Evolutionary conservation across 2,329 filamentous ascomycete genomes (phyloP).

Genomic region (Pseudogymnoascus sp.): DNA sequence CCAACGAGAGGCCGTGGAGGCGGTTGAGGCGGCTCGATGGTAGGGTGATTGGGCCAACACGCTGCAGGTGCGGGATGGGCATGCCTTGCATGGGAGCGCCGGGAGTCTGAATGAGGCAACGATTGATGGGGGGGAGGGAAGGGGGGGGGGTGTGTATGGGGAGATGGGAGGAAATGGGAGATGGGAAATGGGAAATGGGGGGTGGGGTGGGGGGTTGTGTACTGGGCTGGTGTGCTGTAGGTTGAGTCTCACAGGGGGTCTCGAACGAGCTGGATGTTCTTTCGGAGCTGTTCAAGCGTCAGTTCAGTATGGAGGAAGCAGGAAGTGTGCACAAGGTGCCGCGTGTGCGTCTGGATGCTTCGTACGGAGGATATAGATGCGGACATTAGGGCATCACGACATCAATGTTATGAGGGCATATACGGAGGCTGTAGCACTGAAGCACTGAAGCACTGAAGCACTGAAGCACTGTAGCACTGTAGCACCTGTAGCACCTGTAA

Average conservation of each 20-base stretch:
- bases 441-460: too few species aligned
- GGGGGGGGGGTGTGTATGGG: too few species aligned
- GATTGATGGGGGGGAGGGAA: background rate
- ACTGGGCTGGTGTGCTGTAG: background rate
- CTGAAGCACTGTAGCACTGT: background rate
- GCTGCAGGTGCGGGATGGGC: background rate
- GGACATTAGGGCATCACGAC: background rate
- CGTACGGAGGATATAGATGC: background rate
- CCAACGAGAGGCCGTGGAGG: constrained; percentile 4
- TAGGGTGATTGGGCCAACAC: constrained; percentile 1
- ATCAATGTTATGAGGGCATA: background rate
- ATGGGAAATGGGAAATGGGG: background rate
- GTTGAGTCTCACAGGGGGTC: background rate
- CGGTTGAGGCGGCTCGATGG: constrained; percentile 4
- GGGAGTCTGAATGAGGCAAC: constrained; percentile 5
- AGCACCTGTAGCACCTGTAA: background rate
- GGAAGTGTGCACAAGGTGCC: background rate
- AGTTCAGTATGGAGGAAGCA: background rate
- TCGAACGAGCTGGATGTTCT: background rate
- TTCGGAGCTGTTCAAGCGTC: background rate
- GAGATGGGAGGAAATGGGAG: background rate
- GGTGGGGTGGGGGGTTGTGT: too few species aligned
- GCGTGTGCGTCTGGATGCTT: background rate
- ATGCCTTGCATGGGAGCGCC: constrained; percentile 7
- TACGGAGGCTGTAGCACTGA: too few species aligned